phyloP scores from a whole-genome alignment of 75 land plant genomes.

The Cunninghamia lanceolata region DNA sequence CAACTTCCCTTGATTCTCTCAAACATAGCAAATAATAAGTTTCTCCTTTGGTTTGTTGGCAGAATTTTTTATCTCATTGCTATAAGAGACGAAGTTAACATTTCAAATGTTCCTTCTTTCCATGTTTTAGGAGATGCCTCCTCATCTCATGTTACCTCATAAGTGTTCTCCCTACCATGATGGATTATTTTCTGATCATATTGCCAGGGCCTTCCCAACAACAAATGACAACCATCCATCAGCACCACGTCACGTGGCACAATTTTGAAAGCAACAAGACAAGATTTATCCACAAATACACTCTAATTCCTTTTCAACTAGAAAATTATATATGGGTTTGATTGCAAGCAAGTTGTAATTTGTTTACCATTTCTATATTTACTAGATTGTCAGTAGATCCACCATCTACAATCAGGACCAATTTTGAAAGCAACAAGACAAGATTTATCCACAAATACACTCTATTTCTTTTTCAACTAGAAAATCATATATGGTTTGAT shows the following conservation, averaged over 20 bases:
- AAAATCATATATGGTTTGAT: not conserved
- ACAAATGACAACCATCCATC: not conserved
- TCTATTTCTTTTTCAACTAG: not conserved
- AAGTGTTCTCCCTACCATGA: too few species aligned
- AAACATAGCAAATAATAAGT: too few species aligned
- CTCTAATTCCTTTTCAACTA: not conserved
- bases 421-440: not conserved
- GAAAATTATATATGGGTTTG: not conserved
- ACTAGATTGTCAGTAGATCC: not conserved
- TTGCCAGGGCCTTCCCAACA: too few species aligned
- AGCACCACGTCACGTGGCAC: not conserved
- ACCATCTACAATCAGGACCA: not conserved
- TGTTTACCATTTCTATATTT: not conserved
- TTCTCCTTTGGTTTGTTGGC: too few species aligned
- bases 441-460: not conserved
- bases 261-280: not conserved
- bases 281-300: not conserved
- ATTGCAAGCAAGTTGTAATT: not conserved
- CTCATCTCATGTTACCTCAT: too few species aligned
- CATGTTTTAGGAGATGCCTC: too few species aligned
- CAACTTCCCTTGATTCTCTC: too few species aligned
- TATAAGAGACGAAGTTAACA: too few species aligned
- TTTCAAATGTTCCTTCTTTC: too few species aligned
- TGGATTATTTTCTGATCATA: too few species aligned
- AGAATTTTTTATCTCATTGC: too few species aligned